A percentile compares a stretch with the other conserved stretches of the same genome.
Conservation (phyloP, 306 rosid genomes). For the Cyamopsis tetragonoloba region DNA sequence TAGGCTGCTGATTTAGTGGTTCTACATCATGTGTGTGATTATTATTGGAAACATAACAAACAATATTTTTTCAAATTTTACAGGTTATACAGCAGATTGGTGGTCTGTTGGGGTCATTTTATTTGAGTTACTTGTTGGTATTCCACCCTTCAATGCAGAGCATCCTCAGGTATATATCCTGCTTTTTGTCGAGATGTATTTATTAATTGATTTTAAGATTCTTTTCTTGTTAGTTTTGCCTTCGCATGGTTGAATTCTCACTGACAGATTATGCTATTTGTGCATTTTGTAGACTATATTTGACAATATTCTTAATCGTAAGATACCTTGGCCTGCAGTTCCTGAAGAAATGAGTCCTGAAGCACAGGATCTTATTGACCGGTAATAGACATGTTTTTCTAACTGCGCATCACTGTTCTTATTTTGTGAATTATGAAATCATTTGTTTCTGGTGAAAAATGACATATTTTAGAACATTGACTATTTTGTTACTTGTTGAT, state of each 20-base stretch:
- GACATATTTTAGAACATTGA: background rate
- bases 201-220: constrained; percentile 7
- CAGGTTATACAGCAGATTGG: constrained; percentile 98
- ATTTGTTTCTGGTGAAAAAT: constrained; percentile 12
- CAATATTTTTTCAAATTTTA: constrained; percentile 14
- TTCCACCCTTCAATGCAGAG: constrained; percentile 98
- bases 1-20: constrained; percentile 2
- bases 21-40: constrained; percentile 12
- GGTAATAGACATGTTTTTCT: constrained; percentile 47
- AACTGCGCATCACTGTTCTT: constrained; percentile 15
- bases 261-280: constrained; percentile 12
- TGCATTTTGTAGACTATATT: constrained; percentile 76
- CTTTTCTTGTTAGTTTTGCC: background rate
- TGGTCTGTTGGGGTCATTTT: constrained; percentile 99
- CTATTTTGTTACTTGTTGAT: constrained; percentile 1
- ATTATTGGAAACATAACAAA: background rate
- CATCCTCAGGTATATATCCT: constrained; percentile 84
- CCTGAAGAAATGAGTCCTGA: constrained; percentile 88
- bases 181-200: constrained; percentile 1
- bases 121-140: constrained; percentile 95
- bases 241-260: constrained; percentile 18
- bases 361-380: constrained; percentile 84
- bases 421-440: background rate
- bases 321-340: constrained; percentile 91
- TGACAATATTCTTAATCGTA: constrained; percentile 91